Base-by-base conservation (phyloP, 805 yeast genomes). In the Wickerhamomyces xylosicus region DNA sequence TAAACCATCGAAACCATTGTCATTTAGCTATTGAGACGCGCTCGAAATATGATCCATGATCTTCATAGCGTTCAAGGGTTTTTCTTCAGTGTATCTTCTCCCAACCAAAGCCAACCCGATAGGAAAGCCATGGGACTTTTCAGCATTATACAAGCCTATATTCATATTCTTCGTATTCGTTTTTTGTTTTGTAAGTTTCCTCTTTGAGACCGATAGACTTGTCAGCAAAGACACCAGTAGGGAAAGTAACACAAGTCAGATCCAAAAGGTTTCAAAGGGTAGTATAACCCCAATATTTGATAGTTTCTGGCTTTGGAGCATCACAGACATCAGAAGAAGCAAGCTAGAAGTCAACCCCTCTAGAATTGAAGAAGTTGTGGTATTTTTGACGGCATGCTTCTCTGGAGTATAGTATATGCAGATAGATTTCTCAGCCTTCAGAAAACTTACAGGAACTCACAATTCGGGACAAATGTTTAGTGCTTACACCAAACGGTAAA, bases 261-360 rank as follows among this genome's bases (percentile, higher is more conserved):
- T 84, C 94, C 45, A 81, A 58, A 41, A 82, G 53, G 60, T 83
- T 83, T 73, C 77, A 84, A 45, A 80, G 66, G 3, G 86, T 62
- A 5, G 90, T 81, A 64, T 84, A 84, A 3, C 89, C 82, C 89
- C 92, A 84, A 59, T 80, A 80, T 56, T 71, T 73, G 6, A 80
- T 70, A 37, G 69, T 66, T 35, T 71, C 73, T 18, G 81, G 74
- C 39, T 68, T 69, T 34, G 86, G 85, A n/a, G 92, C 85, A 37
- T 76, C 78, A 45, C 80, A 79, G 40, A 71, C 72, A 57, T 78
- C 76, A 6, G 77, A 70, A 43, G 90, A 89, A 37, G 81, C 71
- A 34, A 83, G 58, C 42, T 83, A 67, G 50, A 78, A 73, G 51
- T 83, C 89, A 36, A 82, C 68, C 38, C 69, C 68, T 52, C 76